Conservation (phyloP, 2,329 filamentous ascomycete species). For the Cryphonectria radicalis region DNA sequence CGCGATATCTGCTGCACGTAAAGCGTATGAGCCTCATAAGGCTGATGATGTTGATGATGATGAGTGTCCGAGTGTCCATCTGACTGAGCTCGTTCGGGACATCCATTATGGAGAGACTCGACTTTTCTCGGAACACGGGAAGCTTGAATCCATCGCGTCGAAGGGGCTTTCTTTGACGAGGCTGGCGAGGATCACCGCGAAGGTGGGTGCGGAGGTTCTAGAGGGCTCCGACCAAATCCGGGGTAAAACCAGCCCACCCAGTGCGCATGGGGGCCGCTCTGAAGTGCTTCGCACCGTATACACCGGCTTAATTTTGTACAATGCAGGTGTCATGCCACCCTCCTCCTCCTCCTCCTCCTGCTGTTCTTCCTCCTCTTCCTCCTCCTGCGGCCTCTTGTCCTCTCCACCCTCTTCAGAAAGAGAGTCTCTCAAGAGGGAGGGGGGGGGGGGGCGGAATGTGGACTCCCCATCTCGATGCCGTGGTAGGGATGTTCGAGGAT, state of each 20-base stretch:
- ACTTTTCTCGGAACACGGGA: not conserved
- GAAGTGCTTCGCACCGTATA: not conserved
- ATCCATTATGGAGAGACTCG: not conserved
- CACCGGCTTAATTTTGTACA: not conserved
- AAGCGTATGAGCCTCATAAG: not conserved
- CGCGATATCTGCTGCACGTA: not conserved
- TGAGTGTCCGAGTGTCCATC: not conserved
- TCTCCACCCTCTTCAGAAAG: not conserved
- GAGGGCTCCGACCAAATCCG: constrained; percentile 1
- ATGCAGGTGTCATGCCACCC: not conserved
- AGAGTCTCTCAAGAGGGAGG: not conserved
- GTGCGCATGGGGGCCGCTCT: not conserved
- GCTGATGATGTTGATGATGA: not conserved
- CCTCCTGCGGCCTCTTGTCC: not conserved
- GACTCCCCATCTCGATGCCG: not conserved
- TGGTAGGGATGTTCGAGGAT: not conserved
- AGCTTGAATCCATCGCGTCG: not conserved
- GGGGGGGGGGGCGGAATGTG: not conserved
- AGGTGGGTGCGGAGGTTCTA: not conserved
- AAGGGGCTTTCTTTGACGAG: not conserved
- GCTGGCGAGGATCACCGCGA: not conserved
- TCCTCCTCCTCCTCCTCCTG: not conserved
- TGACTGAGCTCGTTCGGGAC: not conserved
- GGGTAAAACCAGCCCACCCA: constrained; percentile 1
- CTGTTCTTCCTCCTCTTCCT: too few species aligned